These are phyloP conservation scores for Wickerhamiella kazuoi DNA, from an alignment of 805 yeast species.

Conservation along the genomic window DNA sequence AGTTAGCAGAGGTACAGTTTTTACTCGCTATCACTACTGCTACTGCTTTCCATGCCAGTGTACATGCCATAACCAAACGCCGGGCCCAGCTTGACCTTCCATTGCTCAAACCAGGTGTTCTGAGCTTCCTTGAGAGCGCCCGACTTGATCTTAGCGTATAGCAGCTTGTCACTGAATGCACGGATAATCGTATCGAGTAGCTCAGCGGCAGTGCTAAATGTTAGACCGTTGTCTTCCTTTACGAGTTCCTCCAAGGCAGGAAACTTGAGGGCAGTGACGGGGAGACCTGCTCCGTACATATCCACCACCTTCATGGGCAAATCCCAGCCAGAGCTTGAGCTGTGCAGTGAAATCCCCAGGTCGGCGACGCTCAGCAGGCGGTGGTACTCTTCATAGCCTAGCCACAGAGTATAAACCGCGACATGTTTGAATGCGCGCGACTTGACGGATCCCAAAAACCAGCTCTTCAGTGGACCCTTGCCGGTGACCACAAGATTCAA, in stretches of 20 bases:
- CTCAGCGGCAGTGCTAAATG: constrained; percentile 28
- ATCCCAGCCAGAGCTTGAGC: constrained; percentile 83
- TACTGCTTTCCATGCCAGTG: constrained; percentile 13
- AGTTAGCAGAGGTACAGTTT: too few species aligned
- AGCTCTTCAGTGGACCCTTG: constrained; percentile 65
- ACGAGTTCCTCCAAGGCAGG: constrained; percentile 69
- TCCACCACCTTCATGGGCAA: constrained; percentile 96
- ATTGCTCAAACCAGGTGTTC: constrained; percentile 57
- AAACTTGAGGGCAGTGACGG: constrained; percentile 64
- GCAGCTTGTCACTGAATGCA: constrained; percentile 18
- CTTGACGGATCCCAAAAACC: constrained; percentile 33
- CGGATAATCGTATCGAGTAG: constrained; percentile 28
- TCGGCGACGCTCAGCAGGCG: constrained; percentile 58
- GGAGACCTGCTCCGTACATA: constrained; percentile 89
- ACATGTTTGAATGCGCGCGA: constrained; percentile 30
- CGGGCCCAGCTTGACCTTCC: constrained; percentile 38
- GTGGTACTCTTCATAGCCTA: constrained; percentile 65
- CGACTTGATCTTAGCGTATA: constrained; percentile 27
- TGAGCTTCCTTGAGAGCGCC: constrained; percentile 66
- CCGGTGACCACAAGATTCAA: constrained; percentile 79
- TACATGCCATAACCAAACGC: constrained; percentile 23
- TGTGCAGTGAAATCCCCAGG: constrained; percentile 75
- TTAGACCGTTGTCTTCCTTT: constrained; percentile 49
- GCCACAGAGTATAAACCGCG: constrained; percentile 53
- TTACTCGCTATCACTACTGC: constrained; percentile 9